A percentile compares a stretch with the other conserved stretches of the same genome.
Conservation (phyloP, 768 basidiomycete species). For the Xerocomus brunneocitrinus region DNA sequence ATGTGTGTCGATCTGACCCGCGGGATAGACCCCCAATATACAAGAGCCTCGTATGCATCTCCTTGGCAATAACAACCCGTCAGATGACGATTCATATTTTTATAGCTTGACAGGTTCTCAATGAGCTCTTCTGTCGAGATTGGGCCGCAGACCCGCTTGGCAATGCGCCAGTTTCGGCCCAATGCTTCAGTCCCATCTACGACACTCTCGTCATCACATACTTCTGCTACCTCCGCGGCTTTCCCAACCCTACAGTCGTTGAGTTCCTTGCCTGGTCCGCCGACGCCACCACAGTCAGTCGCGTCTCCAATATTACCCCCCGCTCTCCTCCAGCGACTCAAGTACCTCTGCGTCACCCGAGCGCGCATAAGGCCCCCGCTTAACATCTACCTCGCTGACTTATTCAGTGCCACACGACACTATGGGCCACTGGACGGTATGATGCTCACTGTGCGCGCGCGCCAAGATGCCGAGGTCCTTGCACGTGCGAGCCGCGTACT, state of each 20-base stretch:
- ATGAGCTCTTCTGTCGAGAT: slow-evolving; percentile 64
- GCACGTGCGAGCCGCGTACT: slow-evolving; percentile 64
- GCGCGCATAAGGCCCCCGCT: slow-evolving; percentile 50
- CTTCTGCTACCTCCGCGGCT: slow-evolving; percentile 26
- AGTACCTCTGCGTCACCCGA: slow-evolving; percentile 27
- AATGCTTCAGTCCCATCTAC: slow-evolving; percentile 25
- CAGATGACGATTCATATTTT: slow-evolving; percentile 4
- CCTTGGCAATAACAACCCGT: not conserved
- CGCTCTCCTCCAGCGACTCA: slow-evolving; percentile 27
- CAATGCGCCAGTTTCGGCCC: slow-evolving; percentile 32
- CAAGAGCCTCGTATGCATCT: slow-evolving; percentile 54
- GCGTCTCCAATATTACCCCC: slow-evolving; percentile 29
- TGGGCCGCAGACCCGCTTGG: slow-evolving; percentile 35
- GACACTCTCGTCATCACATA: slow-evolving; percentile 26
- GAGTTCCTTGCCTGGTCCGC: slow-evolving; percentile 20
- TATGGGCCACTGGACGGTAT: slow-evolving; percentile 65
- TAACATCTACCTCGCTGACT: slow-evolving; percentile 62
- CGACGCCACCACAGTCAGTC: slow-evolving; percentile 19
- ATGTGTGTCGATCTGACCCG: slow-evolving; percentile 62
- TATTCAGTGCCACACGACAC: slow-evolving; percentile 72
- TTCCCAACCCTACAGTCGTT: slow-evolving; percentile 16
- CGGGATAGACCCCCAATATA: slow-evolving; percentile 64
- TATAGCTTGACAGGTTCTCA: slow-evolving; percentile 71
- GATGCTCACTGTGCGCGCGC: slow-evolving; percentile 57
- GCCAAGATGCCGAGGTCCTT: slow-evolving; percentile 63